Conservation (phyloP, 2,329 filamentous ascomycete species). For the Elsinoe ampelina region DNA sequence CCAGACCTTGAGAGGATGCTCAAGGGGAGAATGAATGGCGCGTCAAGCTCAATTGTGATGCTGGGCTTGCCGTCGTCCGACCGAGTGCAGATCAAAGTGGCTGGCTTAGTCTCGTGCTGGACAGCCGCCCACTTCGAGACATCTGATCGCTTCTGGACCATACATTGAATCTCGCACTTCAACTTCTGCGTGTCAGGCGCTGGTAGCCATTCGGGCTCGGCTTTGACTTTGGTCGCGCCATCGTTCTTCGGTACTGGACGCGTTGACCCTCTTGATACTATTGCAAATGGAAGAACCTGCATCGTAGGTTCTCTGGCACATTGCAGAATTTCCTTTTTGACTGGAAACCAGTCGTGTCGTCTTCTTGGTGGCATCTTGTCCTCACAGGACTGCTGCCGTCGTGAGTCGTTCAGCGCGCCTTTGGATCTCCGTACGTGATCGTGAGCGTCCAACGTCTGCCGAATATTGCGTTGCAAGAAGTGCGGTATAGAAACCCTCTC, state of each 20-base stretch:
- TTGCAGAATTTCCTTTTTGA: conserved; percentile 23
- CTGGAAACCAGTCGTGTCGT: conserved; percentile 21
- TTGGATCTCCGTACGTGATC: conserved; percentile 16
- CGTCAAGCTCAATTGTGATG: conserved; percentile 2
- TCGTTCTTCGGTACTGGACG: background rate
- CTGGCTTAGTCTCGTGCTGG: background rate
- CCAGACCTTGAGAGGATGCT: background rate
- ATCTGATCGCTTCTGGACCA: background rate
- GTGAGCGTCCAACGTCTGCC: conserved; percentile 23
- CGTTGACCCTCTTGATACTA: background rate
- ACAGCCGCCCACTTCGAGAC: background rate
- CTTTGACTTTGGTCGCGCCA: background rate
- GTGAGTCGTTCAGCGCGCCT: too few relatives aligned
- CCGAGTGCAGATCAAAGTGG: background rate
- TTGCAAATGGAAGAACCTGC: conserved; percentile 17
- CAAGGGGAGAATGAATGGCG: background rate
- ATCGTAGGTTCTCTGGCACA: conserved; percentile 19
- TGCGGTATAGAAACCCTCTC: background rate
- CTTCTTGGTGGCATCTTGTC: conserved; percentile 1
- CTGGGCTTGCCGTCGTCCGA: background rate
- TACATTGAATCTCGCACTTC: conserved; percentile 9
- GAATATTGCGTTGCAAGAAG: conserved; percentile 27
- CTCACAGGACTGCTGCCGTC: too few relatives aligned
- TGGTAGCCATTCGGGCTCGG: background rate
- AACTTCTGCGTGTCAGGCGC: background rate